Evolutionary conservation across 140 eudicot species (phyloP).

Genomic region (Oenanthe javanica): DNA sequence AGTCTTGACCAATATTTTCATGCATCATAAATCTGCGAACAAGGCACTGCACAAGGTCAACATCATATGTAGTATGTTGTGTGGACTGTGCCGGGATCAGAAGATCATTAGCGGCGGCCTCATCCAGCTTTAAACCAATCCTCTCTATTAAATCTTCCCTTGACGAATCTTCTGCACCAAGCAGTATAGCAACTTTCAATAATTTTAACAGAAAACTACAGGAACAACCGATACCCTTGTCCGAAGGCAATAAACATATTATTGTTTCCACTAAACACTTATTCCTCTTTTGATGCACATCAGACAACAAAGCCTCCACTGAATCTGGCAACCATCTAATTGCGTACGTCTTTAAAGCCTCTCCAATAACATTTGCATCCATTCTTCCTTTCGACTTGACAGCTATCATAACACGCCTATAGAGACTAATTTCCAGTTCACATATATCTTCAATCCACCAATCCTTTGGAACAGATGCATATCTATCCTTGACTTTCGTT

Average conservation of each 20-base stretch:
- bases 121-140: slow-evolving; percentile 54
- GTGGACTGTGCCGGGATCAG: slow-evolving; percentile 55
- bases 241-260: slow-evolving; percentile 51
- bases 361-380: slow-evolving; percentile 58
- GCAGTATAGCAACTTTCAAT: slow-evolving; percentile 53
- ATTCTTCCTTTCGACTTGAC: slow-evolving; percentile 69
- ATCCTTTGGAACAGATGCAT: slow-evolving; percentile 62
- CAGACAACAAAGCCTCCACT: slow-evolving; percentile 43
- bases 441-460: slow-evolving; percentile 97
- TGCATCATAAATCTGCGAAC: slow-evolving; percentile 42
- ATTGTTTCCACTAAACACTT: slow-evolving; percentile 52
- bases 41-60: slow-evolving; percentile 57
- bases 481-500: slow-evolving; percentile 7
- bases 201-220: slow-evolving; percentile 79
- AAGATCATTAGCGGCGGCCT: slow-evolving; percentile 75
- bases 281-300: slow-evolving; percentile 37
- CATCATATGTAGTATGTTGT: slow-evolving; percentile 44
- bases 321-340: slow-evolving; percentile 82
- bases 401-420: slow-evolving; percentile 66
- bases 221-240: slow-evolving; percentile 50
- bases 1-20: slow-evolving; percentile 22
- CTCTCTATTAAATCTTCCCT: slow-evolving; percentile 47
- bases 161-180: slow-evolving; percentile 58
- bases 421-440: slow-evolving; percentile 66
- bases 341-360: slow-evolving; percentile 67